phyloP scores from a whole-genome alignment of 495 filamentous ascomycete species.

The Astrothelium subdiscretum region DNA sequence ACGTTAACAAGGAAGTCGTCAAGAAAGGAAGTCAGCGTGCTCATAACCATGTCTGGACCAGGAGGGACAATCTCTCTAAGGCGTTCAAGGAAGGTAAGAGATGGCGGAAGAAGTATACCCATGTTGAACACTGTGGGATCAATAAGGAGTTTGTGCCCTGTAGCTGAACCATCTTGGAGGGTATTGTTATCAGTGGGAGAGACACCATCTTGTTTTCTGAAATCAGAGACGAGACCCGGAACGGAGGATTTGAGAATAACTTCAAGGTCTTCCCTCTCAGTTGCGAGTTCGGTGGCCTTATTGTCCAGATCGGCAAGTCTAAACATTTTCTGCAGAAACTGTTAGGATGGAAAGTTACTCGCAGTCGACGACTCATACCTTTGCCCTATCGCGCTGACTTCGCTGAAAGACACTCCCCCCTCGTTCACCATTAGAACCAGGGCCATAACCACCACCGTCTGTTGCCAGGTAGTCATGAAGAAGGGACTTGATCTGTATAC shows the following conservation, averaged over 20 bases:
- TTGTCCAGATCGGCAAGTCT: slow-evolving; percentile 75
- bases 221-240: slow-evolving; percentile 78
- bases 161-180: slow-evolving; percentile 48
- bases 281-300: slow-evolving; percentile 57
- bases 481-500: slow-evolving; percentile 64
- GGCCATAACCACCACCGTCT: slow-evolving; percentile 57
- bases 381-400: slow-evolving; percentile 55
- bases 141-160: slow-evolving; percentile 75
- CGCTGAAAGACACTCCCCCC: slow-evolving; percentile 47
- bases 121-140: slow-evolving; percentile 98
- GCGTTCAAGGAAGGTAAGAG: slow-evolving; percentile 79
- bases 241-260: slow-evolving; percentile 82
- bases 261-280: slow-evolving; percentile 83
- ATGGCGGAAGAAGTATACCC: slow-evolving; percentile 84
- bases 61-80: slow-evolving; percentile 85
- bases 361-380: slow-evolving; percentile 27
- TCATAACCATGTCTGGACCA: slow-evolving; percentile 69
- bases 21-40: slow-evolving; percentile 85
- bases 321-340: slow-evolving; percentile 55
- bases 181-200: slow-evolving; percentile 27
- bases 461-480: slow-evolving; percentile 95
- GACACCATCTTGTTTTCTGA: slow-evolving; percentile 38
- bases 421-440: slow-evolving; percentile 35
- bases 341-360: neutral
- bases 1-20: slow-evolving; percentile 98